Evolutionary conservation across 768 basidiomycete species (phyloP).

Genomic region (Lactarius akahatsu): DNA sequence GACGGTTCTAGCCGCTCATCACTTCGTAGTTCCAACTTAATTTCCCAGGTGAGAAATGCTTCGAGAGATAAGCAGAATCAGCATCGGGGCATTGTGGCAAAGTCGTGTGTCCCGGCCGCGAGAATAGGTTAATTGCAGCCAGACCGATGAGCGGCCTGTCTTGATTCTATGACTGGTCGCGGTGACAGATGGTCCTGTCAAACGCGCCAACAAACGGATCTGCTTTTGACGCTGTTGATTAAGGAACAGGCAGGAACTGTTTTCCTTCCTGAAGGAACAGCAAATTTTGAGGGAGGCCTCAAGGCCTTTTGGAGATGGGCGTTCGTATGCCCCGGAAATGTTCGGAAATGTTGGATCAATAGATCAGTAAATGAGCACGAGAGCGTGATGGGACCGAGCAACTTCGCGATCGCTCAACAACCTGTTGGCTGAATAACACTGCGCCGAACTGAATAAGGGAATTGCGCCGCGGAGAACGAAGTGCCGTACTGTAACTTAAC

Average conservation of each 20-base stretch:
- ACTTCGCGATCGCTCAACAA: neutral
- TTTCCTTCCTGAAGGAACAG: constrained; percentile 3
- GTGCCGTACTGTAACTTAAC: constrained; percentile 6
- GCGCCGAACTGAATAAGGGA: neutral
- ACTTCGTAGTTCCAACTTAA: constrained; percentile 26
- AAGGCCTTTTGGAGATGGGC: constrained; percentile 2
- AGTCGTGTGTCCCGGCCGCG: constrained; percentile 9
- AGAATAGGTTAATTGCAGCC: neutral
- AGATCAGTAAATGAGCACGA: too few relatives aligned
- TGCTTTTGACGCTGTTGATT: constrained; percentile 18
- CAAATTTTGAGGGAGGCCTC: constrained; percentile 8
- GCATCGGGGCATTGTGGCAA: constrained; percentile 24
- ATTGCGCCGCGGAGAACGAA: constrained; percentile 25
- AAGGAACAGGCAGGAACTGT: constrained; percentile 21
- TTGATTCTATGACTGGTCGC: constrained; percentile 7
- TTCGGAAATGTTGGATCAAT: constrained; percentile 5
- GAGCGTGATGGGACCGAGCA: neutral
- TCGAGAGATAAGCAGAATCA: constrained; percentile 14
- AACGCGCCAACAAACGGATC: constrained; percentile 13
- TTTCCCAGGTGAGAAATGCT: constrained; percentile 7
- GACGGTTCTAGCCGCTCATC: constrained; percentile 11
- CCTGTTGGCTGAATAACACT: neutral
- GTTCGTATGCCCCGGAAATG: neutral
- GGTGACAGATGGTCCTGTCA: constrained; percentile 26
- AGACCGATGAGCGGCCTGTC: constrained; percentile 5